Base-by-base conservation (phyloP, 805 yeast species). In the Yarrowia osloensis region DNA sequence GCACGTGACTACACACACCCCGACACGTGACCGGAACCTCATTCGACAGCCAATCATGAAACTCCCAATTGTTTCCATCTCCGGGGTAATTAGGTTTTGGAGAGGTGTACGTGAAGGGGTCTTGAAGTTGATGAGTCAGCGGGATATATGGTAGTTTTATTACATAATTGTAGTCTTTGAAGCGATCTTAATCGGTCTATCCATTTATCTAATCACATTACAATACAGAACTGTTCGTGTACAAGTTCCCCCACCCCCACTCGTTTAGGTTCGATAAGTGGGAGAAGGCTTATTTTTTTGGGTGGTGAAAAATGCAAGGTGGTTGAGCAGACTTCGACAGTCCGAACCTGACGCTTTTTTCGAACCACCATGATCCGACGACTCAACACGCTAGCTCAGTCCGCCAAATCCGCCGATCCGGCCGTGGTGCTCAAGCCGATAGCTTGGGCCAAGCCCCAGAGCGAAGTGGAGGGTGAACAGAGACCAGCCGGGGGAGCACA, bases 341-440 rank as follows among this genome's bases (percentile, higher is more conserved):
- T 5, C 19, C 7, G 13, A 39, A 24, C n/a, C 22, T 2, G n/a
- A 3, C 47, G 13, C 28, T 11, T n/a, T 8, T 6, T 29, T 12
- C 22, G 5, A n/a, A 44, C n/a, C 24, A 28, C 24, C 26, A 54
- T 54, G 61, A 33, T 54, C 24, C 61, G 61, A 15, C 40, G 61
- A 54, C 31, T 54, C 33, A 54, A 35, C 31, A 54, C 44, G 21
- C 21, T 50, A 4, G 28, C 39, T 1, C 31, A 39, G 55, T 4
- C 55, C n/a, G 21, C 22, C 21, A 47, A 26, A 13, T 17, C 35
- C 7, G 22, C 47, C 11, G 33, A 26, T 3, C 17, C 52, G 15
- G 21, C 33, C 15, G 52, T 13, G 5, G 12, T 26, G 15, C 22
- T 19, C 44, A 39, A 39, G 44, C 8, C 49, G 39, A 35, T 35